Base-by-base conservation (phyloP, 768 basidiomycete genomes). In the Tulasnella calospora region DNA sequence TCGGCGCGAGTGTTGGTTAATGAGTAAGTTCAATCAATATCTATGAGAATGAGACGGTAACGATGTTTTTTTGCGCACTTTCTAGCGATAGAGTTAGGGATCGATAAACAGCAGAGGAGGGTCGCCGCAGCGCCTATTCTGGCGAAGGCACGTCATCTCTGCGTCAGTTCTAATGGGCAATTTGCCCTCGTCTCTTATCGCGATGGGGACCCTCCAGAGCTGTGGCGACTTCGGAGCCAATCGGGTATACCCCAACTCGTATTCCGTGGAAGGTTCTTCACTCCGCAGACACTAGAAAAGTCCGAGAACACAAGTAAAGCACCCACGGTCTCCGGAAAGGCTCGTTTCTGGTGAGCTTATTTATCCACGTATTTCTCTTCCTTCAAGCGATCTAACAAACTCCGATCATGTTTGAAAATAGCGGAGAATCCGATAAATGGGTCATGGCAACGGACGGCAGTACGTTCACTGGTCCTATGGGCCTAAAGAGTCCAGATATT, bases 41-140 rank as follows among this genome's bases (percentile, higher is more conserved):
- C 69, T 12, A 3, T n/a, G 9, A 9, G 44, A 3, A 2, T 47
- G 47, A 47, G 2, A 15, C 19, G 38, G 57, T 36, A 41, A 73
- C 41, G 40, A 19, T 5, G 79, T 93, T 92, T 90, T n/a, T n/a
- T n/a, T n/a, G n/a, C n/a, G n/a, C n/a, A n/a, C n/a, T n/a, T n/a
- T n/a, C n/a, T n/a, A n/a, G n/a, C n/a, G n/a, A n/a, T n/a, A n/a
- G n/a, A n/a, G n/a, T n/a, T n/a, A n/a, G n/a, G n/a, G n/a, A n/a
- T n/a, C n/a, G n/a, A n/a, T n/a, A n/a, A n/a, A n/a, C n/a, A n/a
- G n/a, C n/a, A n/a, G n/a, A n/a, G n/a, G n/a, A n/a, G n/a, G 92
- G 92, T 93, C 83, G 93, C 92, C 82, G 89, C 89, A 84, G 90
- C 91, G 0, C 92, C 92, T 6, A 89, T 92, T 8, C 84, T 93